Percentiles rank a stretch among this genome's conserved stretches.
These are phyloP conservation scores for Ganoderma sinense DNA, from an alignment of 1,284 basidiomycete genomes.

Conservation along the genomic window DNA sequence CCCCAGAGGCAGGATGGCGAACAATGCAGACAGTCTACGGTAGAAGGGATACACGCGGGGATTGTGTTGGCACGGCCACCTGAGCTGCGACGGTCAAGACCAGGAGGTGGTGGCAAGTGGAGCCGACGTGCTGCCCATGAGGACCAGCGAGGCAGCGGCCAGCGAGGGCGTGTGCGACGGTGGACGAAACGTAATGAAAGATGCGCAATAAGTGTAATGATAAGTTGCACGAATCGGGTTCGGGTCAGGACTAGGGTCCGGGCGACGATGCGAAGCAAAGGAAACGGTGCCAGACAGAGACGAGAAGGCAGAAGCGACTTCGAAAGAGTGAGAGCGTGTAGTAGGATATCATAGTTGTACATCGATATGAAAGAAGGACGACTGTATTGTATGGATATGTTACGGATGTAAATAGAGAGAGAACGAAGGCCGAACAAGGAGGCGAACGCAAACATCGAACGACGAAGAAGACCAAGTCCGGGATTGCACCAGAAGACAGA, in stretches of 20 bases:
- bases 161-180: not conserved
- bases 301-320: not conserved
- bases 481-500: not conserved
- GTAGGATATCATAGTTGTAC: slow-evolving; percentile 24
- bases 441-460: slow-evolving; percentile 2
- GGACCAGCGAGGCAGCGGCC: not conserved
- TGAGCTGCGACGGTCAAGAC: slow-evolving; percentile 6
- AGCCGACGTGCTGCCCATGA: not conserved
- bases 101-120: not conserved
- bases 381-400: slow-evolving; percentile 30
- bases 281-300: slow-evolving; percentile 12
- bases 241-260: slow-evolving; percentile 1
- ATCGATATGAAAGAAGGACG: slow-evolving; percentile 10
- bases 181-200: not conserved
- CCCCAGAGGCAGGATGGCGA: not conserved
- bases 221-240: slow-evolving; percentile 7
- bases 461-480: not conserved
- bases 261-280: slow-evolving; percentile 17
- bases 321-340: not conserved
- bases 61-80: not conserved
- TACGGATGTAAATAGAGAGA: slow-evolving; percentile 24
- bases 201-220: slow-evolving; percentile 7
- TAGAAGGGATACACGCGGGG: not conserved
- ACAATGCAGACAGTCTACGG: not conserved
- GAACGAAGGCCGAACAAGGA: slow-evolving; percentile 9